A percentile compares a stretch with the other conserved stretches of the same genome.
Conservation (phyloP, 73 alveolate species). For the Paramecium primaurelia region DNA sequence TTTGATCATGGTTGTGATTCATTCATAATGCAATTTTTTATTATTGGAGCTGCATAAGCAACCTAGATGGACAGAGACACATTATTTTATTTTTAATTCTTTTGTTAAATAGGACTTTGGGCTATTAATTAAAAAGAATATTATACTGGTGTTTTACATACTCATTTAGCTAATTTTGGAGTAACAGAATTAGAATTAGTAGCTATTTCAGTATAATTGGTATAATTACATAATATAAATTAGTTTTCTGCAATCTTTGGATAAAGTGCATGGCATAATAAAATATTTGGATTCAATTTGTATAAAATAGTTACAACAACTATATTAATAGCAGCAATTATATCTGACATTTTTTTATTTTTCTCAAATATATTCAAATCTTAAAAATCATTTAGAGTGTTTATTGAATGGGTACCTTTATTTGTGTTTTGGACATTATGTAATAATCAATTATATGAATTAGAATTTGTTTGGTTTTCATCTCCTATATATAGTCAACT, state of each 20-base stretch:
- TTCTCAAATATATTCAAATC: neutral
- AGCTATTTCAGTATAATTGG: conserved; percentile 24
- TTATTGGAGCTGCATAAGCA: conserved; percentile 48
- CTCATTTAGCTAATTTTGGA: conserved; percentile 59
- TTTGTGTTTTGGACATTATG: neutral
- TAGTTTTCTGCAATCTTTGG: conserved; percentile 37
- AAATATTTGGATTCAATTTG: neutral
- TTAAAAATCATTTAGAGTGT: neutral
- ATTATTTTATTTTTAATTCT: conserved; percentile 28
- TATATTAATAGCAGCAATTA: neutral
- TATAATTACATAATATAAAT: neutral
- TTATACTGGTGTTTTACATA: conserved; percentile 46
- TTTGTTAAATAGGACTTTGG: conserved; percentile 20
- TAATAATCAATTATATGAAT: neutral
- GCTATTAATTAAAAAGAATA: conserved; percentile 52
- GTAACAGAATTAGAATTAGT: conserved; percentile 58
- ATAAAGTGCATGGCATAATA: neutral
- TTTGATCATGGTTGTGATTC: conserved; percentile 86
- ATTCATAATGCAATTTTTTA: conserved; percentile 40
- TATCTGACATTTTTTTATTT: neutral
- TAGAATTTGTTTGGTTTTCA: conserved; percentile 11
- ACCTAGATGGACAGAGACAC: conserved; percentile 29
- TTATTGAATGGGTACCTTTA: conserved; percentile 8
- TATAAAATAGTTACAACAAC: neutral
- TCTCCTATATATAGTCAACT: neutral